Base-by-base conservation (phyloP, 306 rosid genomes). In the Vicia villosa region DNA sequence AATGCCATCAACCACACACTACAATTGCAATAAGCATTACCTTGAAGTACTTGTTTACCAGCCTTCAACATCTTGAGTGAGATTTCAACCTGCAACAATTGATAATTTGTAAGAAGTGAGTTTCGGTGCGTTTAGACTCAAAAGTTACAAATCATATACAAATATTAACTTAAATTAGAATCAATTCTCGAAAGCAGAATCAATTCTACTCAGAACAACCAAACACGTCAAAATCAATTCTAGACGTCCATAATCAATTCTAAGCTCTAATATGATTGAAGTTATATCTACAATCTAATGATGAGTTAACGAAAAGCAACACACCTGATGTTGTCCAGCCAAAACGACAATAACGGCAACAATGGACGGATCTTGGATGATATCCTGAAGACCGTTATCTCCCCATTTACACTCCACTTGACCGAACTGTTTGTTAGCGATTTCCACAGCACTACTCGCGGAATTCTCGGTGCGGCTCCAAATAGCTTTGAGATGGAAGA, bases 401-500 rank as follows among this genome's bases (percentile, higher is more conserved):
- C 96, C 96, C 88, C 84, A 93, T 58, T 86, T 93, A 77, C 85
- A 80, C 24, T 88, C 87, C 3, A 86, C 89, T 11, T 19, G 84
- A 3, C 86, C 67, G 32, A 86, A 86, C 71, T 70, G 70, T 14
- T 88, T 83, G 17, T 71, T 68, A 42, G 97, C 97, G 40, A 85
- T 72, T 55, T 88, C 91, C 8, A 85, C 91, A 1, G 96, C 96
- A 63, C 77, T 52, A 69, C 42, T 77, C 3, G 98, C 93, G 0
- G 98, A 90, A 81, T 85, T 91, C 88, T 93, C 79, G 2, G 90
- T 45, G 13, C 98, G 93, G 82, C 98, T 93, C 98, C 98, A 93
- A 78, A 93, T 93, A 83, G 92, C 76, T 77, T 86, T 88, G 37
- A 93, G 83, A 9, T 10, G 1, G 62, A 93, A 66, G 68, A 90